Base-by-base conservation (phyloP, 2,329 filamentous ascomycete species). In the Penicillium thymicola region DNA sequence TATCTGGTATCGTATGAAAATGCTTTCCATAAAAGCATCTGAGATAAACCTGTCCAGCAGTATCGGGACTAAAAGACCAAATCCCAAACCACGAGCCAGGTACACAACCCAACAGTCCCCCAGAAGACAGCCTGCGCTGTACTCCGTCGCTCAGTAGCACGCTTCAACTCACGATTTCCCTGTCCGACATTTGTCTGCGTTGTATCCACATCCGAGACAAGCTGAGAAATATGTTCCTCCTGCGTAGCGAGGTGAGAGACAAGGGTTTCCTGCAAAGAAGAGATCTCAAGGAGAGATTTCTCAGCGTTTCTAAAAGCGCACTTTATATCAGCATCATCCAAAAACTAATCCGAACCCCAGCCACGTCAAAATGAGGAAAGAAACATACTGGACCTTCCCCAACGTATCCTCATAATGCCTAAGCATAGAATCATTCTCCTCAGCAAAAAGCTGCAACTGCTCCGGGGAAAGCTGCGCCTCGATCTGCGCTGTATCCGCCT, bases 341-440 rank as follows among this genome's bases (percentile, higher is more conserved):
- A 9, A n/a, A 45, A 28, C 25, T 3, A 28, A n/a, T 3, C 3
- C 10, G 4, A 36, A 36, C 27, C 9, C 7, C 14, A 28, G 28
- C n/a, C n/a, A 4, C 27, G 9, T 18, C 16, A 14, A 6, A 18
- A 27, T 54, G 28, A 11, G 34, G 16, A 51, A 28, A 28, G 18
- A 40, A 43, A 82, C 89, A 53, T 83, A 95, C 90, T 89, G 89
- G 64, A 97, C 91, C 82, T 97, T 94, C 73, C 92, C 89, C 71
- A 97, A 79, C n/a, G 90, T 92, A 76, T 89, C 91, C 74, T 97
- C 91, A 74, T 95, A 96, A 75, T 96, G 90, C 73, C 89, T 89
- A 65, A 97, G 81, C 87, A 99, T 92, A 61, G 90, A 87, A 73
- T 92, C 87, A 70, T 97, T 97, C 70, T 95, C 92, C 75, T 91